Percentiles rank a stretch among this genome's conserved stretches.
Conservation (phyloP, 1,284 basidiomycete genomes). For the Tetrapyrgos nigripes region DNA sequence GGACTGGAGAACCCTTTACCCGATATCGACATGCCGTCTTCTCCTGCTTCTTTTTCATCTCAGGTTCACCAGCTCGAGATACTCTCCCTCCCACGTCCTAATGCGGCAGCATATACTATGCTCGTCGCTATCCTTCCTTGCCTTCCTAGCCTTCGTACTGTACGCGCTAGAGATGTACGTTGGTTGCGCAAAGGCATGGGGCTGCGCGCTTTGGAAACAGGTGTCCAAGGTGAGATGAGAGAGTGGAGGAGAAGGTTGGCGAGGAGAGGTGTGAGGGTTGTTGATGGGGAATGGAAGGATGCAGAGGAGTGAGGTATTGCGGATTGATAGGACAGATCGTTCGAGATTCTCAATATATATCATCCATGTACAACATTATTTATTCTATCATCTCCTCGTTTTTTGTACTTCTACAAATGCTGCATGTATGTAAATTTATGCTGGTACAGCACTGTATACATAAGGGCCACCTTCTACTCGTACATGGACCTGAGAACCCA, state of each 20-base stretch:
- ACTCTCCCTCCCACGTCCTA: conserved; percentile 76
- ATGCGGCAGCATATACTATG: conserved; percentile 56
- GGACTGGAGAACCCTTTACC: conserved; percentile 73
- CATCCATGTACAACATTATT: no score
- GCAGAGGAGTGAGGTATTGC: conserved; percentile 29
- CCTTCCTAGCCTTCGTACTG: conserved; percentile 58
- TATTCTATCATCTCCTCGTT: no score
- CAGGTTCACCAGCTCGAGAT: conserved; percentile 55
- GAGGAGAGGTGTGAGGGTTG: conserved; percentile 59
- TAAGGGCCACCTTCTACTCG: no score
- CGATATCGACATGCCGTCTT: conserved; percentile 38
- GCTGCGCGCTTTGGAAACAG: conserved; percentile 66
- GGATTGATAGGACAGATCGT: no score
- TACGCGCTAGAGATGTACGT: conserved; percentile 71
- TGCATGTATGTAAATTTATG: no score
- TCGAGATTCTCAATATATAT: no score
- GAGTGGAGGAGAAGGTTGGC: conserved; percentile 69
- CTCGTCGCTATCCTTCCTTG: conserved; percentile 62
- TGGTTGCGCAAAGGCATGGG: conserved; percentile 76
- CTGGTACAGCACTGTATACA: no score
- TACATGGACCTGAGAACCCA: no score
- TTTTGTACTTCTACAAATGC: no score
- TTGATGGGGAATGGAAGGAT: conserved; percentile 74
- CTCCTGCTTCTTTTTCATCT: background rate
- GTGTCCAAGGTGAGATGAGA: conserved; percentile 79